Evolutionary conservation across 495 filamentous ascomycete genomes (phyloP).

Genomic region (Podospora pseudocomata): DNA sequence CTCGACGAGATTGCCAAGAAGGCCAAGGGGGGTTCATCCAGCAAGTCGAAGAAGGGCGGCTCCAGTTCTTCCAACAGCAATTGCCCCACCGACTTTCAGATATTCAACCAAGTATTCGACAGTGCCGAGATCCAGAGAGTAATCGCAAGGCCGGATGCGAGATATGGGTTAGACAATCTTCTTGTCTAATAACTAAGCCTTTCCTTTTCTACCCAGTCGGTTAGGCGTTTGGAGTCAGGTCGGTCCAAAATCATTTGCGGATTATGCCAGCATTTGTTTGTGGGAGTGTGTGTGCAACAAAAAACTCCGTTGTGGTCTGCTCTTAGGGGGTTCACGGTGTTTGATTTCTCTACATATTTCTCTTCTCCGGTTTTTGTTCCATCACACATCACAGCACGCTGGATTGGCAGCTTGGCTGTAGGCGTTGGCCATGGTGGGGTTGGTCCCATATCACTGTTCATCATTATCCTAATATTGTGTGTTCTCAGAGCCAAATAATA

Average conservation of each 20-base stretch:
- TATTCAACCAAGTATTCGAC: slow-evolving; percentile 43
- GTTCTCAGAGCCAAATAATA: neutral
- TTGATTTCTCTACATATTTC: neutral
- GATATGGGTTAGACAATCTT: slow-evolving; percentile 43
- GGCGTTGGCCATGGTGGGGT: slow-evolving; percentile 1
- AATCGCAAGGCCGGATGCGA: slow-evolving; percentile 42
- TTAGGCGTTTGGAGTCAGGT: neutral
- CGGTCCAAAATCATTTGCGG: neutral
- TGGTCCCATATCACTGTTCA: neutral
- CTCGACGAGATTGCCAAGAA: slow-evolving; percentile 48
- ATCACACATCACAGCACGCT: neutral
- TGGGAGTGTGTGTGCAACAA: neutral
- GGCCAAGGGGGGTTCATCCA: slow-evolving; percentile 33
- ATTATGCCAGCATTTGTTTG: slow-evolving; percentile 8
- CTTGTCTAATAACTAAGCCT: neutral
- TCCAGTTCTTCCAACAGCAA: slow-evolving; percentile 25
- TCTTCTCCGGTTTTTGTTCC: neutral
- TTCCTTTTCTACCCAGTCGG: neutral
- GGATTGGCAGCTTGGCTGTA: slow-evolving; percentile 3
- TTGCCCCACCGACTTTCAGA: slow-evolving; percentile 41
- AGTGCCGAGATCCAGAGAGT: slow-evolving; percentile 38
- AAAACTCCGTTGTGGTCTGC: neutral
- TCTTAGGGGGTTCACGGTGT: neutral
- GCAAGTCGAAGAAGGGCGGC: slow-evolving; percentile 31
- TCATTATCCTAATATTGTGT: neutral